Conservation (phyloP, 768 basidiomycete species). For the Panaeolus cyanescens region DNA sequence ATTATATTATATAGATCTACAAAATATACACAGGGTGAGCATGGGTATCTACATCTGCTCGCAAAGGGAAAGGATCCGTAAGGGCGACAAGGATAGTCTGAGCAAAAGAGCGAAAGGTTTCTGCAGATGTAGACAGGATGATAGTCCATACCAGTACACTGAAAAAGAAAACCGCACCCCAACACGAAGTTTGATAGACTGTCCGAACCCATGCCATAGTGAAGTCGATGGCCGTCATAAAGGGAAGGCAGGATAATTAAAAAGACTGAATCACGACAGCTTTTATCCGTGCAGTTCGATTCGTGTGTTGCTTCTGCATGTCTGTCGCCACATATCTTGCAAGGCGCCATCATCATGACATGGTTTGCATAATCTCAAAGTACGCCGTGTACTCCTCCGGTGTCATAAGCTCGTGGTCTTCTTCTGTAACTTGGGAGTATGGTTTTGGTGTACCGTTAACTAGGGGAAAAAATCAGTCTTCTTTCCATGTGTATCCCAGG, state of each 20-base stretch:
- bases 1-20: background rate
- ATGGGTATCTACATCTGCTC: background rate
- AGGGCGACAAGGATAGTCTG: background rate
- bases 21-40: background rate
- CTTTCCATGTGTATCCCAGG: constrained; percentile 2
- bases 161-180: background rate
- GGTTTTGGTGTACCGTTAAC: constrained; percentile 77
- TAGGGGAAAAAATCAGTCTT: constrained; percentile 22
- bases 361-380: constrained; percentile 68
- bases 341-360: constrained; percentile 24
- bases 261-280: no score
- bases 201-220: background rate
- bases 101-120: background rate
- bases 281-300: background rate
- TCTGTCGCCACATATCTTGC: background rate
- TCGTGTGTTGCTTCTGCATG: background rate
- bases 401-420: constrained; percentile 91
- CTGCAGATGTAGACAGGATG: background rate
- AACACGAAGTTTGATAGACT: background rate
- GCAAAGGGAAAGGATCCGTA: background rate
- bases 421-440: constrained; percentile 85
- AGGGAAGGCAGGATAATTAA: no score
- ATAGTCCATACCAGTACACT: background rate
- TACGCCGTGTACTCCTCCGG: constrained; percentile 88
- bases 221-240: background rate